Conservation (phyloP, 1,139 yeast species). For the Entelexis sorbosivorans region DNA sequence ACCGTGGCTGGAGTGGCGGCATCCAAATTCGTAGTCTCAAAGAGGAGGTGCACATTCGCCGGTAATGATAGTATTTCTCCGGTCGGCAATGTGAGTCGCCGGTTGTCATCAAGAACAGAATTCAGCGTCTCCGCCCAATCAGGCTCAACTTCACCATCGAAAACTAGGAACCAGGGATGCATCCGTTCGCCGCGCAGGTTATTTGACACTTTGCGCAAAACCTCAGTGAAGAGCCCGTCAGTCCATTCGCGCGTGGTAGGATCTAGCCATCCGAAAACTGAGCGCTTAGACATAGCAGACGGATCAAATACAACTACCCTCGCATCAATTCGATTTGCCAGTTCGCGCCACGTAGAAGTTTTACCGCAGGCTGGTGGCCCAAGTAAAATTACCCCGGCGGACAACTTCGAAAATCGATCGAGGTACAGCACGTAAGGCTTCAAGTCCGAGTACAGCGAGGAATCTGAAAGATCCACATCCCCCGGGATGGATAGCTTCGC, state of each 20-base stretch:
- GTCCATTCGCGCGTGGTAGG: constrained; percentile 79
- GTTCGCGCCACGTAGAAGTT: constrained; percentile 30
- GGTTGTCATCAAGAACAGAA: constrained; percentile 84
- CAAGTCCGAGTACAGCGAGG: neutral
- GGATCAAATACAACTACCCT: constrained; percentile 40
- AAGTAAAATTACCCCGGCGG: constrained; percentile 72
- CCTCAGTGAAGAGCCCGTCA: constrained; percentile 72
- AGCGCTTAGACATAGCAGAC: constrained; percentile 37
- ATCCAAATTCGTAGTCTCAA: constrained; percentile 61
- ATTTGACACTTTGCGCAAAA: constrained; percentile 37
- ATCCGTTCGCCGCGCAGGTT: constrained; percentile 16
- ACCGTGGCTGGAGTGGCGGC: constrained; percentile 84
- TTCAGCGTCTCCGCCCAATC: constrained; percentile 87
- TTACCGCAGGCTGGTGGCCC: constrained; percentile 77
- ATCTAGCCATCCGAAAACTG: constrained; percentile 63
- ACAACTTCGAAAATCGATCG: constrained; percentile 49
- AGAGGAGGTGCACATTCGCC: constrained; percentile 49
- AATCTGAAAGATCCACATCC: neutral
- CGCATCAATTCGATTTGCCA: constrained; percentile 33
- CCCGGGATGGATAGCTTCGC: neutral
- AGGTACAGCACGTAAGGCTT: constrained; percentile 41
- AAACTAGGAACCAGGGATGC: constrained; percentile 55
- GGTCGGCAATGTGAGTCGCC: constrained; percentile 67
- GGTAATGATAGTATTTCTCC: constrained; percentile 77
- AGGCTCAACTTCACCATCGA: constrained; percentile 93